A percentile compares a stretch with the other conserved stretches of the same genome.
phyloP scores from a whole-genome alignment of 2,329 filamentous ascomycete genomes.

The Blumeriella jaapii region DNA sequence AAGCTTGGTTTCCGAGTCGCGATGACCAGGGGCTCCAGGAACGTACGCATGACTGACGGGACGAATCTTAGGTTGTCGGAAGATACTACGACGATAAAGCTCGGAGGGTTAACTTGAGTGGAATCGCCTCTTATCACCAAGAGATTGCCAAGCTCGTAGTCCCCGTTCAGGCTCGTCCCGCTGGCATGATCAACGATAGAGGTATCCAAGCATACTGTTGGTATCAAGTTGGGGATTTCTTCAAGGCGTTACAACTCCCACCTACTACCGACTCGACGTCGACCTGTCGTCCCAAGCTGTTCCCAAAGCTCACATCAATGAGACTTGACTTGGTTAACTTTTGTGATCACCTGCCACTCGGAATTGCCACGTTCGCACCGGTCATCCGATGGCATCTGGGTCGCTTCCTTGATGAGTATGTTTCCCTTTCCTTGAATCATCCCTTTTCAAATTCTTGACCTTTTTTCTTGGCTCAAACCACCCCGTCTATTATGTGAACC shows the following conservation, averaged over 20 bases:
- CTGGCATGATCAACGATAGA: slow-evolving; percentile 10
- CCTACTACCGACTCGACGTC: neutral
- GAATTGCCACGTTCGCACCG: slow-evolving; percentile 5
- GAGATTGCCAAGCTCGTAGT: slow-evolving; percentile 5
- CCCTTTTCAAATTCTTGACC: neutral
- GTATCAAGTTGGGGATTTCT: slow-evolving; percentile 16
- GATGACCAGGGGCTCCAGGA: no score
- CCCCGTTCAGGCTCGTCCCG: slow-evolving; percentile 9
- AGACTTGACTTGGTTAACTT: slow-evolving; percentile 19
- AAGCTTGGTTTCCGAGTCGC: no score
- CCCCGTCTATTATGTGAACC: no score
- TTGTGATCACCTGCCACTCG: slow-evolving; percentile 14
- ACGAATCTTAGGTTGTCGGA: slow-evolving; percentile 33
- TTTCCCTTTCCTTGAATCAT: neutral
- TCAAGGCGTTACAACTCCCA: slow-evolving; percentile 9
- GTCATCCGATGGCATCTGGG: slow-evolving; percentile 15
- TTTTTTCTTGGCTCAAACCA: no score
- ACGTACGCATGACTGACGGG: neutral
- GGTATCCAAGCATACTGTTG: slow-evolving; percentile 19
- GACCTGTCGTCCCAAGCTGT: slow-evolving; percentile 5
- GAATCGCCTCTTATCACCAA: slow-evolving; percentile 10
- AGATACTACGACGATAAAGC: slow-evolving; percentile 42
- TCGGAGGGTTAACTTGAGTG: slow-evolving; percentile 8
- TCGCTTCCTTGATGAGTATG: slow-evolving; percentile 9
- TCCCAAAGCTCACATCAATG: slow-evolving; percentile 12